Evolutionary conservation across 2,329 filamentous ascomycete genomes (phyloP), one percentile per base, ranked within the genome.

Genomic region (Hirsutella minnesotensis): DNA sequence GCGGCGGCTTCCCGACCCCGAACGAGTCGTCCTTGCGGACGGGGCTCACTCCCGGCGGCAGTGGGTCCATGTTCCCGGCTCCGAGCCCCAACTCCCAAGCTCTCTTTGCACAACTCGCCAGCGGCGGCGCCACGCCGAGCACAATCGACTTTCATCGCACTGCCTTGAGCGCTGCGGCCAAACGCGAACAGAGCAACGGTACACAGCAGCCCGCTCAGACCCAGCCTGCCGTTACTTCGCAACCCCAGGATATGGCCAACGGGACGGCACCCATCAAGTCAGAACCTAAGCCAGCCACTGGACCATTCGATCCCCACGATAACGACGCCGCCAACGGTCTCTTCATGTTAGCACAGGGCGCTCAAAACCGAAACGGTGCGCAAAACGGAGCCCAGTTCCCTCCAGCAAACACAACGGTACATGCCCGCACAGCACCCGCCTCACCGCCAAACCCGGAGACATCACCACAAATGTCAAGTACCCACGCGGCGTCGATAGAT

Each of bases 121-220:
- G 78, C 57, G 86, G 86, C 50, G 85, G 83, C 44, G 84, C 87
- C 4, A 98, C 92, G 2, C 92, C 92, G 9, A 82, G 83, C 47
- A 95, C 90, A 0, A 68, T 94, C 40, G 92, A 98, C 56, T 98
- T 98, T 55, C 90, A 96, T 55, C 83, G 90, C 46, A 94, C 90
- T 49, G 92, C 90, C 22, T 68, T 96, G 62, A 88, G 78, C 51
- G 86, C 86, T 18, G 83, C 83, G 15, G 75, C 77, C 5, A 83
- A 83, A 59, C 66, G 68, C 21, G 69, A 76, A 38, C 69, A 69
- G 49, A 60, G 62, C 45, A 53, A 66, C 55, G 49, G 51, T 57
- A 38, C 62, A 51, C 44, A 48, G 40, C 49, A 44, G 40, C 50
- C 16, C 40, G 54, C 41, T 29, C 46, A 67, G 44, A 57, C 66